Conservation (phyloP, 148 eudicot genomes). For the Chenopodium suecicum region DNA sequence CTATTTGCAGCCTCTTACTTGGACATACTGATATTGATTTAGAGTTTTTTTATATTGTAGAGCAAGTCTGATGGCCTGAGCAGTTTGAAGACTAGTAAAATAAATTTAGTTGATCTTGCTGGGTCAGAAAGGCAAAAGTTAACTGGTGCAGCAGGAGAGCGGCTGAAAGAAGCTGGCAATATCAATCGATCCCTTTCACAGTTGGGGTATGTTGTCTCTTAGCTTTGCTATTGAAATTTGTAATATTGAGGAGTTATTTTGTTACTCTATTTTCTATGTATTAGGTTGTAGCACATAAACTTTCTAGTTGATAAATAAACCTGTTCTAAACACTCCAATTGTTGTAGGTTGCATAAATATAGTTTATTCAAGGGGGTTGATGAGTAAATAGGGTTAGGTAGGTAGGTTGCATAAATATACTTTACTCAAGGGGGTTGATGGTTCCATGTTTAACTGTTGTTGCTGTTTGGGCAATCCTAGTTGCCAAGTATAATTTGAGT, state of each 20-base stretch:
- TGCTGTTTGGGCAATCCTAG: neutral
- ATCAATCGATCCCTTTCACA: slow-evolving; percentile 93
- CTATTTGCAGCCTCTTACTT: slow-evolving; percentile 8
- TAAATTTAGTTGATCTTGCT: slow-evolving; percentile 97
- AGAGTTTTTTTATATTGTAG: slow-evolving; percentile 39
- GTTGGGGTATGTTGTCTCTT: slow-evolving; percentile 65
- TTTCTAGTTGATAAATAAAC: too few relatives aligned
- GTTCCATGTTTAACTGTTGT: neutral
- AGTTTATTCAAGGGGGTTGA: too few relatives aligned
- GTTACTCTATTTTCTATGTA: neutral
- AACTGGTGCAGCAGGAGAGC: slow-evolving; percentile 98
- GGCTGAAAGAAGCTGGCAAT: slow-evolving; percentile 96
- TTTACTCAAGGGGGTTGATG: neutral
- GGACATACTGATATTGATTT: slow-evolving; percentile 17
- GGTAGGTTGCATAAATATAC: neutral
- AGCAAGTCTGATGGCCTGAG: slow-evolving; percentile 72
- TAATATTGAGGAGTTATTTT: neutral
- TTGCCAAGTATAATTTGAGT: neutral
- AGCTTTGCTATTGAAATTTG: neutral
- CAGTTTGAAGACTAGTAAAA: slow-evolving; percentile 81
- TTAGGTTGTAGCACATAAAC: too few relatives aligned
- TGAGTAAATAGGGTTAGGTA: too few relatives aligned
- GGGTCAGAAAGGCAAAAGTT: slow-evolving; percentile 97
- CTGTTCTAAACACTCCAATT: too few relatives aligned
- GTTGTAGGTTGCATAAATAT: too few relatives aligned